Conservation (phyloP, 345 rosid species). For the Rhizophora apiculata region DNA sequence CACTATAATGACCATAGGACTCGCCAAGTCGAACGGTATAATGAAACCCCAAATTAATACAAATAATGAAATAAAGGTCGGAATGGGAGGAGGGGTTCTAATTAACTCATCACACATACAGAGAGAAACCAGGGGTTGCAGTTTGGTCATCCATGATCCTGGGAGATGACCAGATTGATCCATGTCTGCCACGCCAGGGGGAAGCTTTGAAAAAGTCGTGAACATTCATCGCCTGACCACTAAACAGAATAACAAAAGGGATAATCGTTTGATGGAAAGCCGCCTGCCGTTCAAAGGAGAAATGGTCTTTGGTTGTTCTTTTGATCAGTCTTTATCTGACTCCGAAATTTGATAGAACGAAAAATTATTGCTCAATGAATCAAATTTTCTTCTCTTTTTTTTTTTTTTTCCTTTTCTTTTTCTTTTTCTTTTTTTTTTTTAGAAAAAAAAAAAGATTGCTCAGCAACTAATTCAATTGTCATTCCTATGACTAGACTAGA, state of each 20-base stretch:
- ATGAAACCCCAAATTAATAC: too few relatives aligned
- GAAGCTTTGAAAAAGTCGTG: conserved; percentile 1
- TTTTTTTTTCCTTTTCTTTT: too few relatives aligned
- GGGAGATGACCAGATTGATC: background rate
- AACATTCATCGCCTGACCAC: background rate
- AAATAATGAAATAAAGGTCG: too few relatives aligned
- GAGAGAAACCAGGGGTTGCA: too few relatives aligned
- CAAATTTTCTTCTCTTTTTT: too few relatives aligned
- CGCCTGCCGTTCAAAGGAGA: background rate
- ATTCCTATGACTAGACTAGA: background rate
- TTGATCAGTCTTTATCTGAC: background rate
- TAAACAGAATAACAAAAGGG: background rate
- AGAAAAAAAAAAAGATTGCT: background rate
- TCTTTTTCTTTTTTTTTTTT: too few relatives aligned
- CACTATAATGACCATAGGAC: too few relatives aligned
- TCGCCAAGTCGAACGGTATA: too few relatives aligned
- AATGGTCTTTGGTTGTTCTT: conserved; percentile 9
- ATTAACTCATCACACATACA: too few relatives aligned
- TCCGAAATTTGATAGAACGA: too few relatives aligned
- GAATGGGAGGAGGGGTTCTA: too few relatives aligned
- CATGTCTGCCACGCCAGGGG: background rate
- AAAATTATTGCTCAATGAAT: background rate
- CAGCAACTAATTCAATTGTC: conserved; percentile 4
- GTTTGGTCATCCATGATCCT: background rate
- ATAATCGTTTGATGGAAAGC: background rate